phyloP scores from a whole-genome alignment of 176 grass and related monocot genomes.

The Oryza glaberrima region DNA sequence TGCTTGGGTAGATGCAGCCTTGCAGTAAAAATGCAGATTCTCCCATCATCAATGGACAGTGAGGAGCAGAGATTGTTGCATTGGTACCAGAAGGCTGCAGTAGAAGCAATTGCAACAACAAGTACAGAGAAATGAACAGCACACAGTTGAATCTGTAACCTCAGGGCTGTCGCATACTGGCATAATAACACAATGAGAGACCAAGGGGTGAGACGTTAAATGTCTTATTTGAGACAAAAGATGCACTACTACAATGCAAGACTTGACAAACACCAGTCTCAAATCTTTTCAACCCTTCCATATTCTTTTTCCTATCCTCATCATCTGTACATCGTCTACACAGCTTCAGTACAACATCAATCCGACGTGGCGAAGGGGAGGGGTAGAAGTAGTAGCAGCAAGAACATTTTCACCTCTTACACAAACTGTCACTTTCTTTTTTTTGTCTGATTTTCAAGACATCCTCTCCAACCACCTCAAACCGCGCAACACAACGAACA shows the following conservation, averaged over 20 bases:
- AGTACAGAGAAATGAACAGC: not conserved
- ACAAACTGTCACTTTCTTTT: conserved; percentile 9
- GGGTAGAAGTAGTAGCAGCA: conserved; percentile 31
- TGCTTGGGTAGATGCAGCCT: not conserved
- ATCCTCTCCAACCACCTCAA: conserved; percentile 33
- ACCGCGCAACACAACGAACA: conserved; percentile 1
- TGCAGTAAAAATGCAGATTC: conserved; percentile 1
- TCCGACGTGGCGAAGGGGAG: conserved; percentile 32
- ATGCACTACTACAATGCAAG: conserved; percentile 20
- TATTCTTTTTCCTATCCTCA: conserved; percentile 63
- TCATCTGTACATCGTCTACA: conserved; percentile 77
- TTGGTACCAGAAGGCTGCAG: not conserved
- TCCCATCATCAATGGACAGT: not conserved
- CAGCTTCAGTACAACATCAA: conserved; percentile 59
- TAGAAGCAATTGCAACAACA: not conserved
- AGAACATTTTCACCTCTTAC: conserved; percentile 29
- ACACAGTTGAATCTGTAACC: not conserved
- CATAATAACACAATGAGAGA: not conserved
- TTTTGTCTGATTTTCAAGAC: not conserved
- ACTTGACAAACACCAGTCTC: conserved; percentile 38
- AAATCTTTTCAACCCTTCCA: conserved; percentile 47
- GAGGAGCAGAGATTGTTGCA: not conserved
- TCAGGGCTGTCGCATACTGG: not conserved
- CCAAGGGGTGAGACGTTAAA: conserved; percentile 11
- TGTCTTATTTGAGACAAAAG: conserved; percentile 14